phyloP scores from a whole-genome alignment of 2,329 filamentous ascomycete genomes.

The Fusarium solani-melongenae region DNA sequence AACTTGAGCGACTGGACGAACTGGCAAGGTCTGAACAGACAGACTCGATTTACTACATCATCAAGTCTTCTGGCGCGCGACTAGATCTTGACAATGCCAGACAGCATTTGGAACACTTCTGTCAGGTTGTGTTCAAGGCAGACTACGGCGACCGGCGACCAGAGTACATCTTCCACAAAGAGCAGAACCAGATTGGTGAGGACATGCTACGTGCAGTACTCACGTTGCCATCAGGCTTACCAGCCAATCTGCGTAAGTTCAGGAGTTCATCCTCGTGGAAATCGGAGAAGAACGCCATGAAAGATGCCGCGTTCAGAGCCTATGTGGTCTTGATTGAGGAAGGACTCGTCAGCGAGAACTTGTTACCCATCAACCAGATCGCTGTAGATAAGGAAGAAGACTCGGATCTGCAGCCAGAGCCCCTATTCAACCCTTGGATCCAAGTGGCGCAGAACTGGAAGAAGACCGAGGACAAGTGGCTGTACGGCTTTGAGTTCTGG shows the following conservation, averaged over 20 bases:
- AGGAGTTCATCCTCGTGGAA: slow-evolving; percentile 63
- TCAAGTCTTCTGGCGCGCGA: slow-evolving; percentile 65
- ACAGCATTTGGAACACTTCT: slow-evolving; percentile 86
- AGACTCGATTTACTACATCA: slow-evolving; percentile 44
- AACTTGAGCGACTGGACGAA: slow-evolving; percentile 56
- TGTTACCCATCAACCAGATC: slow-evolving; percentile 72
- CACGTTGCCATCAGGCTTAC: slow-evolving; percentile 76
- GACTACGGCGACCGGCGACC: slow-evolving; percentile 74
- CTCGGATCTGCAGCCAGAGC: slow-evolving; percentile 49
- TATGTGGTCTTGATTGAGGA: slow-evolving; percentile 76
- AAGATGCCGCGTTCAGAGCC: slow-evolving; percentile 86
- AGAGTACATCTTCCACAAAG: slow-evolving; percentile 68
- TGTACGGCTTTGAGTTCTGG: slow-evolving; percentile 48
- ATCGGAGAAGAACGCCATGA: slow-evolving; percentile 77
- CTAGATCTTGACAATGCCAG: slow-evolving; percentile 80
- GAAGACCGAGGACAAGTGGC: slow-evolving; percentile 24
- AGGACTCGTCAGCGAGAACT: slow-evolving; percentile 79
- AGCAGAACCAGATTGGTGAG: slow-evolving; percentile 36
- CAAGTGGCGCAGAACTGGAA: slow-evolving; percentile 57
- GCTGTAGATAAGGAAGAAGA: slow-evolving; percentile 52
- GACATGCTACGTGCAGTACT: slow-evolving; percentile 67
- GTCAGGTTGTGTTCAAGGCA: slow-evolving; percentile 66
- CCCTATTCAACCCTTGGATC: slow-evolving; percentile 60
- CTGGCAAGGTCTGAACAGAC: slow-evolving; percentile 58
- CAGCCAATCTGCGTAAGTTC: slow-evolving; percentile 51